A percentile compares a stretch with the other conserved stretches of the same genome.
Conservation (phyloP, 306 rosid genomes). For the Quercus berberidifolia region DNA sequence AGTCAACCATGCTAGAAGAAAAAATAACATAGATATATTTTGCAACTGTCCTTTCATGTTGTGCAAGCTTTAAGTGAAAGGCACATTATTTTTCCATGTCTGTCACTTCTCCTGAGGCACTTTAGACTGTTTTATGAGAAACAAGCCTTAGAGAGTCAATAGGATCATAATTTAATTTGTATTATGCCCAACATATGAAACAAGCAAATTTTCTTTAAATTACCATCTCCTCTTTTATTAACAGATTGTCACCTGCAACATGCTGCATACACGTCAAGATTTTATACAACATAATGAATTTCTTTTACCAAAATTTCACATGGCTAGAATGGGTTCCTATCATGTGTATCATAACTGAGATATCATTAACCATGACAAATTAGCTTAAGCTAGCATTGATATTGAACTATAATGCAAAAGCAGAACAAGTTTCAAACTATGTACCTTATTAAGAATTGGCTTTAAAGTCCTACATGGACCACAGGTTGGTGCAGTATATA, state of each 20-base stretch:
- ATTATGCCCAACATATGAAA: background rate
- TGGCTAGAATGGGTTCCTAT: background rate
- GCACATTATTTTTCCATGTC: background rate
- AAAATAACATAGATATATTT: background rate
- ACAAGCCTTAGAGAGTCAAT: background rate
- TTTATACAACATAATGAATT: background rate
- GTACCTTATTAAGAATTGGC: conserved; percentile 91
- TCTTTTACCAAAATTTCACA: background rate
- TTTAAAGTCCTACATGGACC: conserved; percentile 94
- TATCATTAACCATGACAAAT: background rate
- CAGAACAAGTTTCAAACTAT: background rate
- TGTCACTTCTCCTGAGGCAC: background rate
- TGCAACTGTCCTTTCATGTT: background rate
- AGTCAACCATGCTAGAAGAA: no score
- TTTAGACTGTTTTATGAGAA: background rate
- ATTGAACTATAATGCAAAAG: conserved; percentile 9
- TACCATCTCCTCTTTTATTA: background rate
- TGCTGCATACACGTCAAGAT: background rate
- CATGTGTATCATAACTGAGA: background rate
- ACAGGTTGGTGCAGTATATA: conserved; percentile 82
- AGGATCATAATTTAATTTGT: background rate
- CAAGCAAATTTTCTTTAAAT: background rate
- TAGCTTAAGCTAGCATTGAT: background rate
- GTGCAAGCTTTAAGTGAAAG: background rate
- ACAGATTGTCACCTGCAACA: background rate